phyloP scores from a whole-genome alignment of 2,329 filamentous ascomycete genomes.

The Stagonosporopsis chrysanthemi region DNA sequence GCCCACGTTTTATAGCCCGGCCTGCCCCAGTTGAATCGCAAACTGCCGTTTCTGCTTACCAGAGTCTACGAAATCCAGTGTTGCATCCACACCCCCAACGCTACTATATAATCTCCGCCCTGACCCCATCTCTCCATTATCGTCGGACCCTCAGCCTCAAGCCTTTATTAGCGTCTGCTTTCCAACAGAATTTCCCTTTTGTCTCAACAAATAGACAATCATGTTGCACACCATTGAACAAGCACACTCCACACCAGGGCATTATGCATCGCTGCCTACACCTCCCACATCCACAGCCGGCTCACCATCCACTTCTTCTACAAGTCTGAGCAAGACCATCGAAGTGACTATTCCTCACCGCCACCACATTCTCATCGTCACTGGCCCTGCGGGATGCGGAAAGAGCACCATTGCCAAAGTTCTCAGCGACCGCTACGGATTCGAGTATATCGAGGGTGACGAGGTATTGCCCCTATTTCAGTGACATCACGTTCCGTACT shows the following conservation, averaged over 20 bases:
- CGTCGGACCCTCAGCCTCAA: constrained; percentile 3
- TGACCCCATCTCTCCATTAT: constrained; percentile 21
- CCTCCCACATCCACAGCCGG: constrained; percentile 39
- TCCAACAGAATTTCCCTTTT: constrained; percentile 5
- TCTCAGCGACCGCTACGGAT: constrained; percentile 52
- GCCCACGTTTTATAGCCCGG: constrained; percentile 33
- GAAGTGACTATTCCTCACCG: constrained; percentile 46
- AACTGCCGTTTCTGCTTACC: constrained; percentile 34
- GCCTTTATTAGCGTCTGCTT: constrained; percentile 11
- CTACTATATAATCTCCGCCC: constrained; percentile 38
- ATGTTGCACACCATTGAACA: constrained; percentile 49
- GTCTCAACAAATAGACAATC: constrained; percentile 18
- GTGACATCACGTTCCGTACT: background rate
- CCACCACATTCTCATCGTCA: constrained; percentile 61
- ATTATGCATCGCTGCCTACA: constrained; percentile 43
- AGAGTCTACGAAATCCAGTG: constrained; percentile 22
- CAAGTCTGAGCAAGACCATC: constrained; percentile 25
- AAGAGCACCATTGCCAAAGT: constrained; percentile 61
- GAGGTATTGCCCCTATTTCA: constrained; percentile 48
- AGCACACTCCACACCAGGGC: constrained; percentile 34
- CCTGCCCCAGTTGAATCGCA: constrained; percentile 30
- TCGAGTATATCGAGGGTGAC: constrained; percentile 61
- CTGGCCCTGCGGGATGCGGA: constrained; percentile 62
- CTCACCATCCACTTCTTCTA: constrained; percentile 33
- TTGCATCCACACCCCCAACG: constrained; percentile 37